A percentile compares a stretch with the other conserved stretches of the same genome.
Evolutionary conservation across 805 yeast species (phyloP).

Genomic region (Wickerhamomyces silvicola): DNA sequence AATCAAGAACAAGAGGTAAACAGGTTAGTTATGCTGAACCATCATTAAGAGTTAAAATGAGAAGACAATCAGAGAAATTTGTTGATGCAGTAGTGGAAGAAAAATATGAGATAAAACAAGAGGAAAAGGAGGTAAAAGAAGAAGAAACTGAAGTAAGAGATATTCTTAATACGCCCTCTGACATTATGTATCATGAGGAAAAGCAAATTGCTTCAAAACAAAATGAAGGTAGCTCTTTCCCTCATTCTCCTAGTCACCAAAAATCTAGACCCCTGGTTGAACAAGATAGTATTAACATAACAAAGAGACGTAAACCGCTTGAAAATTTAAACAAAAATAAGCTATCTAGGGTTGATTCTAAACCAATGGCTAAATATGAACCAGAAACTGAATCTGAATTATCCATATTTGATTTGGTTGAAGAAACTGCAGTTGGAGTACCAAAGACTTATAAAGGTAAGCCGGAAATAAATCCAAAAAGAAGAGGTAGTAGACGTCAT

Average conservation of each 20-base stretch:
- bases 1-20: conserved; percentile 48
- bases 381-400: conserved; percentile 14
- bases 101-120: neutral
- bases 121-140: neutral
- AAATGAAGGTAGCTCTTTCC: conserved; percentile 2
- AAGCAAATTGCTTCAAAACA: no score
- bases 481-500: conserved; percentile 19
- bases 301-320: conserved; percentile 23
- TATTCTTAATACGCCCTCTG: neutral
- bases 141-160: neutral
- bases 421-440: conserved; percentile 22
- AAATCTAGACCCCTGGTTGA: conserved; percentile 12
- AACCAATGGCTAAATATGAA: conserved; percentile 5
- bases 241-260: conserved; percentile 8
- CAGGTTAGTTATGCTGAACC: conserved; percentile 64
- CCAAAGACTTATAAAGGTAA: conserved; percentile 22
- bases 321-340: conserved; percentile 14
- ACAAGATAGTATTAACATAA: conserved; percentile 17
- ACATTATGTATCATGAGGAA: no score
- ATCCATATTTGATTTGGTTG: conserved; percentile 24
- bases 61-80: conserved; percentile 54
- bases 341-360: conserved; percentile 6
- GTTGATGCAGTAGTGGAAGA: conserved; percentile 47
- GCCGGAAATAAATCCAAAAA: conserved; percentile 15
- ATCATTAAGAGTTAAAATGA: conserved; percentile 59